Evolutionary conservation across 2,329 filamentous ascomycete species (phyloP), one percentile per base, ranked within the genome.

Genomic region (Ophiosphaerella narmari): DNA sequence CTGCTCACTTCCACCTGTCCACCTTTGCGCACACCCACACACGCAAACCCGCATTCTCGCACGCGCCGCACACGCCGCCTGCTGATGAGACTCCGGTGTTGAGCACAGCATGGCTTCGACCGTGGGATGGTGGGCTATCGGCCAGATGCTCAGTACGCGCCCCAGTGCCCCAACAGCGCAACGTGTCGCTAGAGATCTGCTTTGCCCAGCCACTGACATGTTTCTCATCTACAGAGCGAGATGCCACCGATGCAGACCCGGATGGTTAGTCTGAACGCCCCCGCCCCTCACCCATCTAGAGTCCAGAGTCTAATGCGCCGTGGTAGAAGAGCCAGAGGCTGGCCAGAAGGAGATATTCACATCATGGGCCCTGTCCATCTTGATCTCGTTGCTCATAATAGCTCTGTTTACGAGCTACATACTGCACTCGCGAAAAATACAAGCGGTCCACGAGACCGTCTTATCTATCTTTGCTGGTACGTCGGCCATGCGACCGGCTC

Each of bases 351-450:
- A 99, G 79, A 89, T 96, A 59, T 90, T 91, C 71, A 89, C 92
- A 65, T 97, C 94, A 78, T 97, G 91, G 91, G 92, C 93, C 26
- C 86, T 99, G 61, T 96, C 97, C 77, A 99, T 99, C 69, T 86
- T 96, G 65, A 96, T 99, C 65, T 84, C 91, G 78, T 86, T 99
- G 64, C 86, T 99, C 66, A 96, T 97, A 62, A 84, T 89, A 60
- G 93, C 94, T 55, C 90, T 99, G 65, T 96, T 97, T 75, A 96
- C 91, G 38, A 97, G 92, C 80, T 99, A 99, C 77, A 88, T 95
- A 62, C 83, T 99, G 54, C 93, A 97, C 76, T 90, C 94, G 77
- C 92, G 90, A 77, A 97, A 95, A 78, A 92, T 99, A 48, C 94
- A 97, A 68, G 94, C 94, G 24, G 88, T 99, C 46, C 94, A 99